Conservation (phyloP, 2,329 filamentous ascomycete genomes). For the Cordyceps cateniannulata region DNA sequence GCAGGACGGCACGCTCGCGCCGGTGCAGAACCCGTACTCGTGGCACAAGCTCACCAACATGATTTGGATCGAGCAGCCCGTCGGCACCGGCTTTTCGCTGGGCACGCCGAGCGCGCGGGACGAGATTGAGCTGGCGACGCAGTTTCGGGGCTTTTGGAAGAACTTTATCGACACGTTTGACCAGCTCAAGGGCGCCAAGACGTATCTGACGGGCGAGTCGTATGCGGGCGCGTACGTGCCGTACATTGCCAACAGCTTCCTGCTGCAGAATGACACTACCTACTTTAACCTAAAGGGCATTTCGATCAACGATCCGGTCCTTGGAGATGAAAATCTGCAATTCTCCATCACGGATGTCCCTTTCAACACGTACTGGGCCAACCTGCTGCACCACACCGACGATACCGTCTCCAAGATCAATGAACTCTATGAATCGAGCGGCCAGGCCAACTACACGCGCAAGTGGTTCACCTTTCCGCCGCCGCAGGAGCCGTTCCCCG, state of each 20-base stretch:
- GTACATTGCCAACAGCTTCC: constrained; percentile 67
- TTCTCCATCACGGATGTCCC: constrained; percentile 44
- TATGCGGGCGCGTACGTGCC: constrained; percentile 63
- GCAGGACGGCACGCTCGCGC: constrained; percentile 62
- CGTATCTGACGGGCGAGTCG: constrained; percentile 65
- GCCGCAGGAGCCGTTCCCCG: constrained; percentile 45
- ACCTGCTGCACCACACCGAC: constrained; percentile 58
- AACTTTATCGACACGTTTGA: constrained; percentile 63
- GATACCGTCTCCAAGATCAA: constrained; percentile 48
- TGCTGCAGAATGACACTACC: constrained; percentile 56
- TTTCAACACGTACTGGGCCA: constrained; percentile 55
- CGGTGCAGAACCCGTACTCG: constrained; percentile 59
- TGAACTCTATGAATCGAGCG: constrained; percentile 48
- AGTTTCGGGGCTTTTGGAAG: constrained; percentile 68
- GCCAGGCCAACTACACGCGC: constrained; percentile 53
- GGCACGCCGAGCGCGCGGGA: constrained; percentile 57
- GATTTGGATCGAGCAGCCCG: constrained; percentile 66
- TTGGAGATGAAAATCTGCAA: constrained; percentile 44
- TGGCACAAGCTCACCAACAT: constrained; percentile 74
- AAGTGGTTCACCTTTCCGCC: constrained; percentile 65
- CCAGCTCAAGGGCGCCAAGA: constrained; percentile 50
- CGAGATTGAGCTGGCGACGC: constrained; percentile 55
- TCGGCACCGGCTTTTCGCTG: constrained; percentile 61
- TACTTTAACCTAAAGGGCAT: constrained; percentile 65
- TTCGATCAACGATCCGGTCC: constrained; percentile 65